These are phyloP conservation scores for Cutaneotrichosporon curvatum DNA, from an alignment of 1,284 basidiomycete species.

Conservation along the genomic window DNA sequence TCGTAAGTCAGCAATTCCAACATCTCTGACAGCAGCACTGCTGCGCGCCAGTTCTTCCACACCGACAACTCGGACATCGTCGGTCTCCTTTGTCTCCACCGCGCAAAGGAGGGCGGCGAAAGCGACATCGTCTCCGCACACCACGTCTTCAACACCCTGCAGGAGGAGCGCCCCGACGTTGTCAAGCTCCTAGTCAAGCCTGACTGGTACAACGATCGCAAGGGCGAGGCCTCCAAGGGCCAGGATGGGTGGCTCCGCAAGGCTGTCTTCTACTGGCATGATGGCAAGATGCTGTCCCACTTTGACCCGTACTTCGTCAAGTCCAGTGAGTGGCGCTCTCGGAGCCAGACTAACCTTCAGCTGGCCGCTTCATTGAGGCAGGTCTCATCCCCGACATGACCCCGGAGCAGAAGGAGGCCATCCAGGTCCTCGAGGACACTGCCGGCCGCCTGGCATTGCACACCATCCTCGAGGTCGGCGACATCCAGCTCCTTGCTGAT, in stretches of 20 bases:
- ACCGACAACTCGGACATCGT: constrained; percentile 38
- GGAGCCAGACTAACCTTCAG: neutral
- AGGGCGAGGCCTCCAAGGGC: constrained; percentile 24
- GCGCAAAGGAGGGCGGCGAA: constrained; percentile 46
- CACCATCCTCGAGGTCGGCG: constrained; percentile 46
- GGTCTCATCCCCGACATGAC: constrained; percentile 41
- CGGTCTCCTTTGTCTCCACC: constrained; percentile 47
- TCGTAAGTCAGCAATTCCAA: constrained; percentile 22
- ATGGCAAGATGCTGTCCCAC: constrained; percentile 23
- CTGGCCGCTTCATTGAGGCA: constrained; percentile 26
- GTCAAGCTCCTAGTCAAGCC: constrained; percentile 36
- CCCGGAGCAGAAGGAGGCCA: constrained; percentile 39
- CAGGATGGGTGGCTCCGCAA: constrained; percentile 19
- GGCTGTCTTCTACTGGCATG: constrained; percentile 17
- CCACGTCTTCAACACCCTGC: constrained; percentile 46
- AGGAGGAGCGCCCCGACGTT: constrained; percentile 45
- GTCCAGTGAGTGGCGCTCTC: constrained; percentile 4
- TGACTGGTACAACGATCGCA: constrained; percentile 36
- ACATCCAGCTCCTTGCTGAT: constrained; percentile 39
- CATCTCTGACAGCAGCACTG: constrained; percentile 23
- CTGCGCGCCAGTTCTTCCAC: constrained; percentile 47
- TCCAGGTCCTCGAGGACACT: constrained; percentile 46
- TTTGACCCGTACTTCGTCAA: constrained; percentile 38
- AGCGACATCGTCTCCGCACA: constrained; percentile 47
- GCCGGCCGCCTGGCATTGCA: constrained; percentile 43